Evolutionary conservation across 2,329 filamentous ascomycete genomes (phyloP), one percentile per base, ranked within the genome.

Genomic region (Claviceps quebecensis): DNA sequence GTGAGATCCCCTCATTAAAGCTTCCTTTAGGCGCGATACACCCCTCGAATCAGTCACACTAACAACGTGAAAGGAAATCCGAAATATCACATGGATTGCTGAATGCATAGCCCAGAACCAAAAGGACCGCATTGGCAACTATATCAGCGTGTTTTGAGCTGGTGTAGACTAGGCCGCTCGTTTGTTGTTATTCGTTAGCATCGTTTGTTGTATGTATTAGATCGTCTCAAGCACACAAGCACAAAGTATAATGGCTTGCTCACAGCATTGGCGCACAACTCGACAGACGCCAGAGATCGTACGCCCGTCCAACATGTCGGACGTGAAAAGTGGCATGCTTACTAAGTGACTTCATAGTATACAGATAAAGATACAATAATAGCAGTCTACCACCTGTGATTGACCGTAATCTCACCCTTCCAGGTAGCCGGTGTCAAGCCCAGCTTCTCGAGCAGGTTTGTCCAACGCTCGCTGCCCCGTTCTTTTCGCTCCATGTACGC

Each of bases 91-190:
- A 49, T 98, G 93, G 93, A 98, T 98, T 68, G 86, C 93, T 22
- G 93, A 98, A 71, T 98, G 93, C 72, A 98, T 98, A 78, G 93
- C 93, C 52, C 93, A 98, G 72, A 96, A 95, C 74, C 93, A 98
- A 72, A 98, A 98, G 75, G 93, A 98, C 70, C 82, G 93, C 65
- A 97, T 98, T 67, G 86, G 87, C 61, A 98, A 97, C 72, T 98
- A 95, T 71, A 98, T 98, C 68, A 95, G 89, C 70, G 93, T 97
- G 56, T 95, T 98, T 71, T 95, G 71, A 78, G 37, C 60, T 38
- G 44, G 17, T 23, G 13, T 7, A 41, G 9, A 45, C 36, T 6
- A 2, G 13, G n/a, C 11, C 7, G 7, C 36, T 22, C 6, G 19
- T 37, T 23, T 43, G 38, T 48, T 16, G 1, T 51, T 46, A 11